phyloP scores from a whole-genome alignment of 441 rosid genomes.

The Bocquillonia castaneifolia region DNA sequence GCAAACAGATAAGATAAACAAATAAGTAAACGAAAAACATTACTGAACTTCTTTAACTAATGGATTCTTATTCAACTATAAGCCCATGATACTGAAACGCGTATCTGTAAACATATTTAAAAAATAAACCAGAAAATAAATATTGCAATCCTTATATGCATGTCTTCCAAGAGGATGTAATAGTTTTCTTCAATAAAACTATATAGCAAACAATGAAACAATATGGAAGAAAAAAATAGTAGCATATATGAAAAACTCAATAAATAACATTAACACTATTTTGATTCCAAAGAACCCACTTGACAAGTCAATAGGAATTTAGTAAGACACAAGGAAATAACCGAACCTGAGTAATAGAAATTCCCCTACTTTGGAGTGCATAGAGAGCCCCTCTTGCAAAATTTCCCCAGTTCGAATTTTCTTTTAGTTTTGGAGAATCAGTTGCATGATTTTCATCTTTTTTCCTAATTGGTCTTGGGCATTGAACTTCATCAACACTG shows the following conservation, averaged over 20 bases:
- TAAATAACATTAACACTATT: background rate
- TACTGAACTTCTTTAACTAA: background rate
- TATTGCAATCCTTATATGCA: background rate
- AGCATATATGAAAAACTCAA: background rate
- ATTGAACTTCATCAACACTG: slow-evolving; percentile 71
- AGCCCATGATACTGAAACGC: background rate
- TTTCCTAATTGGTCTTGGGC: slow-evolving; percentile 36
- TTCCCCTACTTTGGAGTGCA: slow-evolving; percentile 64
- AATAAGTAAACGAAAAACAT: background rate
- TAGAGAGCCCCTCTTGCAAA: slow-evolving; percentile 88
- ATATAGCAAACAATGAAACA: too few species aligned
- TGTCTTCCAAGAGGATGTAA: background rate
- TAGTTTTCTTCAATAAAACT: too few species aligned
- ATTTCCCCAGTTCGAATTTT: slow-evolving; percentile 67
- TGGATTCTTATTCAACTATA: background rate
- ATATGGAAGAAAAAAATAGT: background rate
- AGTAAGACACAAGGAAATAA: slow-evolving; percentile 8
- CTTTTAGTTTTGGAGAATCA: slow-evolving; percentile 31
- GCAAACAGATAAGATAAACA: background rate
- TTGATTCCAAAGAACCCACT: background rate
- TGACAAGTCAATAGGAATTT: background rate
- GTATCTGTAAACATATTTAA: background rate
- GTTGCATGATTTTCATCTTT: slow-evolving; percentile 30
- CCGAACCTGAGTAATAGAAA: slow-evolving; percentile 57
- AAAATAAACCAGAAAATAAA: background rate